Evolutionary conservation across 2,329 filamentous ascomycete genomes (phyloP), one percentile per base, ranked within the genome.

Genomic region (Zalaria sp.): DNA sequence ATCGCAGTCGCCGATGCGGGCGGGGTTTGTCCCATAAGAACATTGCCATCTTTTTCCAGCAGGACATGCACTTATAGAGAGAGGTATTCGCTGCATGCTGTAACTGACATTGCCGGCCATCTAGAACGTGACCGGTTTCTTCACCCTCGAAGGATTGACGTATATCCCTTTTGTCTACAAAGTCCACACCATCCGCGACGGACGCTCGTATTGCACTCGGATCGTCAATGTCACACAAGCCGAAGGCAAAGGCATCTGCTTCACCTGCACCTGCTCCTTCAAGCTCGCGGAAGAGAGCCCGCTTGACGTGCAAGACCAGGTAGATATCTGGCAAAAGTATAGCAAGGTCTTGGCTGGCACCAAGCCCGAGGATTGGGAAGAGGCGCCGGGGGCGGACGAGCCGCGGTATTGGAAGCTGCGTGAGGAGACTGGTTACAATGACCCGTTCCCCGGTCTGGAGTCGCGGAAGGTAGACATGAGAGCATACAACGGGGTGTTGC

Each of bases 381-480:
- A 62, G 40, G 53, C 52, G 7, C 57, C 60, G 3, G 52, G 55
- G 5, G 53, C 61, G 50, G 60, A 62, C 38, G 49, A 55, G 2
- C 57, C 58, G 1, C 57, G 53, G 49, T 61, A 59, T 35, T 51
- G 59, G 44, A 49, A 54, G 8, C 51, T 55, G 28, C 50, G 61
- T 5, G 39, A 50, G 9, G 51, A 60, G 35, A 59, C 57, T 3
- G 54, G 57, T 2, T 44, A 53, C 27, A 64, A 65, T 45, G 63
- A 66, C 35, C 52, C 57, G 1, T 62, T 67, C 37, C 61, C 58
- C 1, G 64, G 65, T 2, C 48, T 75, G 5, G 64, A 72, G 35
- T 59, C 66, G 11, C 61, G 65, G 10, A 75, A 73, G 51, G 67
- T 67, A 18, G 65, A 74, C 47, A 75, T 75, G 72, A 45, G 49